Percentiles rank a stretch among this genome's conserved stretches.
phyloP scores from a whole-genome alignment of 208 protist genomes.

The Leishmania major region DNA sequence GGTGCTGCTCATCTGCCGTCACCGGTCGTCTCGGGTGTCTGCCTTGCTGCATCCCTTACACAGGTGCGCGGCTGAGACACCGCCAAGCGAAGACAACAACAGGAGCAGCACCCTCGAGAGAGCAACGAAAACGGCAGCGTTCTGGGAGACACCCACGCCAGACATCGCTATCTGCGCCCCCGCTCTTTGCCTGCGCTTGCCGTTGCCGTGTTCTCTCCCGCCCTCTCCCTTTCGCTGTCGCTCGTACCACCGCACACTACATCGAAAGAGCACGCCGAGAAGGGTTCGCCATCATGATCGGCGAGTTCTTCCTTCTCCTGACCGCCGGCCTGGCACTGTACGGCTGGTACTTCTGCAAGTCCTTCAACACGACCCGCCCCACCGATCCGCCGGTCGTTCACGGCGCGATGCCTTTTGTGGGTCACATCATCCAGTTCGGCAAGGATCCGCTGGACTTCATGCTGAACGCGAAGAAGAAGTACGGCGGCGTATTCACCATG shows the following conservation, averaged over 20 bases:
- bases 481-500: slow-evolving; percentile 80
- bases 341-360: slow-evolving; percentile 78
- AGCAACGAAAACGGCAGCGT: no score
- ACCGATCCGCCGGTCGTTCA: slow-evolving; percentile 78
- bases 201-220: no score
- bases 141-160: no score
- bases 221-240: background rate
- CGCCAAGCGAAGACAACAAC: no score
- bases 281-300: slow-evolving; percentile 41
- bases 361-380: slow-evolving; percentile 76
- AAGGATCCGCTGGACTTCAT: slow-evolving; percentile 74
- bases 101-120: no score
- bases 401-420: slow-evolving; percentile 63
- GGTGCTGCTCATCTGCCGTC: no score
- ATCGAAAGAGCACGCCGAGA: background rate
- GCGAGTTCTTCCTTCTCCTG: slow-evolving; percentile 52
- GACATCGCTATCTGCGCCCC: no score
- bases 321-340: slow-evolving; percentile 60
- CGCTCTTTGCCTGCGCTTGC: no score
- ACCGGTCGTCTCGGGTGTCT: no score
- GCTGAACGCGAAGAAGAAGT: slow-evolving; percentile 55
- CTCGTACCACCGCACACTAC: background rate
- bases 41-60: no score
- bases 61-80: no score
- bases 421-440: slow-evolving; percentile 79